A percentile compares a stretch with the other conserved stretches of the same genome.
phyloP scores from a whole-genome alignment of 2,329 filamentous ascomycete genomes.

The Passalora sequoiae region DNA sequence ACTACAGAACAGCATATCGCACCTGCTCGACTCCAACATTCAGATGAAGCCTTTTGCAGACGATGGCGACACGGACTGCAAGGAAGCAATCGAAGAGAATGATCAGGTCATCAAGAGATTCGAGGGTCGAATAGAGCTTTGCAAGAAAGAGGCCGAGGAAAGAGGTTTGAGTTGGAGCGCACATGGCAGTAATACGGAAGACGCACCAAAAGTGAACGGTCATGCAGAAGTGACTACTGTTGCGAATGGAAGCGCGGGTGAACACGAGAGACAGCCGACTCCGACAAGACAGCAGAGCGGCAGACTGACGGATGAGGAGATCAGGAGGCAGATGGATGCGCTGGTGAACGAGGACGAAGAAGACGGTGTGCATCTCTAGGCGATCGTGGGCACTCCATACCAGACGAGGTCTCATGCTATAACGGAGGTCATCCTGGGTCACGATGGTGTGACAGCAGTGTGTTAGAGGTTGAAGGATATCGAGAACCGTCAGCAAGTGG shows the following conservation, averaged over 20 bases:
- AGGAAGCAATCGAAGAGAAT: conserved; percentile 70
- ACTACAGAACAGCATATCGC: conserved; percentile 66
- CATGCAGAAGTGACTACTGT: conserved; percentile 12
- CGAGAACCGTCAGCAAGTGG: too few relatives aligned
- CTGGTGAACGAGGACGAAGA: conserved; percentile 48
- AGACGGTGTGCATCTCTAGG: conserved; percentile 58
- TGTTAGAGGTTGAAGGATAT: too few relatives aligned
- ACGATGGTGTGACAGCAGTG: too few relatives aligned
- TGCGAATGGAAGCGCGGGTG: conserved; percentile 21
- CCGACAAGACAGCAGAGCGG: conserved; percentile 35
- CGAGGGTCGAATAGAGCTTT: conserved; percentile 58
- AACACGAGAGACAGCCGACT: conserved; percentile 6
- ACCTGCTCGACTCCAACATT: conserved; percentile 68
- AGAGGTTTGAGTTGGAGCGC: conserved; percentile 51
- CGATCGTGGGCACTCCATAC: too few relatives aligned
- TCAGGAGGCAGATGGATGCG: conserved; percentile 53
- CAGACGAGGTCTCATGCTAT: too few relatives aligned
- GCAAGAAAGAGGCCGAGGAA: conserved; percentile 62
- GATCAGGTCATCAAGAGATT: conserved; percentile 63
- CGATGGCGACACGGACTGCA: conserved; percentile 61
- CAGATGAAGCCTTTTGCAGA: conserved; percentile 66
- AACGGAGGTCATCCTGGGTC: too few relatives aligned
- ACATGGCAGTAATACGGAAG: conserved; percentile 23
- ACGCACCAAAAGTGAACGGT: conserved; percentile 17
- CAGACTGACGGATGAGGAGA: conserved; percentile 54